Conservation (phyloP, 2,329 filamentous ascomycete genomes). For the Botrytis deweyae region DNA sequence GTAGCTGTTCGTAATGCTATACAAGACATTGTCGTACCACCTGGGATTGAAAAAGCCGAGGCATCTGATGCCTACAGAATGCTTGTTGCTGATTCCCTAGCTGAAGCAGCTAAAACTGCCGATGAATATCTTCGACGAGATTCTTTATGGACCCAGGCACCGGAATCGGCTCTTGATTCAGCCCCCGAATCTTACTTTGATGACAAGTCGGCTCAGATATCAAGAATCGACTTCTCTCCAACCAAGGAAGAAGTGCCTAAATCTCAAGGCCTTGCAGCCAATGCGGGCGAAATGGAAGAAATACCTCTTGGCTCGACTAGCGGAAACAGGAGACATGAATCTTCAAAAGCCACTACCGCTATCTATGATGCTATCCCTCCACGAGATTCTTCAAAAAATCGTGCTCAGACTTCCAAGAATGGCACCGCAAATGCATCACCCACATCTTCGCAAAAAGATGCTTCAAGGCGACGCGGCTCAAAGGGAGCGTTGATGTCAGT, state of each 20-base stretch:
- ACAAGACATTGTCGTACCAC: constrained; percentile 28
- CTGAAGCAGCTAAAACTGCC: constrained; percentile 30
- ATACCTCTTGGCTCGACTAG: constrained; percentile 18
- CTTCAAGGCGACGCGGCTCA: background rate
- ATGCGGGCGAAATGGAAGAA: constrained; percentile 16
- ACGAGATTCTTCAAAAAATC: constrained; percentile 29
- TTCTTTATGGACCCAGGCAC: constrained; percentile 27
- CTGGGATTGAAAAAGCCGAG: constrained; percentile 25
- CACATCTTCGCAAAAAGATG: constrained; percentile 14
- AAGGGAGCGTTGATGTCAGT: constrained; percentile 7
- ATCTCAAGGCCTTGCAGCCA: background rate
- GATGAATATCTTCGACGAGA: constrained; percentile 32
- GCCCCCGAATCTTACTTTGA: background rate
- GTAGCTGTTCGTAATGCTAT: constrained; percentile 35
- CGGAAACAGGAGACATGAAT: constrained; percentile 22
- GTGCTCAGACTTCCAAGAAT: constrained; percentile 15
- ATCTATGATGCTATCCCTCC: constrained; percentile 16
- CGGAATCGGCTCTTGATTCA: constrained; percentile 2
- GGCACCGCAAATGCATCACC: constrained; percentile 24
- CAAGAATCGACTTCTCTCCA: constrained; percentile 6
- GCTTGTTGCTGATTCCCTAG: constrained; percentile 32
- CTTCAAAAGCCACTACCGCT: constrained; percentile 14
- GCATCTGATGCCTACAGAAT: constrained; percentile 32
- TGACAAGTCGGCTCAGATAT: background rate
- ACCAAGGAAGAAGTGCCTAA: background rate